These are phyloP conservation scores for Boletus mariae DNA, from an alignment of 1,284 basidiomycete genomes.

Conservation along the genomic window DNA sequence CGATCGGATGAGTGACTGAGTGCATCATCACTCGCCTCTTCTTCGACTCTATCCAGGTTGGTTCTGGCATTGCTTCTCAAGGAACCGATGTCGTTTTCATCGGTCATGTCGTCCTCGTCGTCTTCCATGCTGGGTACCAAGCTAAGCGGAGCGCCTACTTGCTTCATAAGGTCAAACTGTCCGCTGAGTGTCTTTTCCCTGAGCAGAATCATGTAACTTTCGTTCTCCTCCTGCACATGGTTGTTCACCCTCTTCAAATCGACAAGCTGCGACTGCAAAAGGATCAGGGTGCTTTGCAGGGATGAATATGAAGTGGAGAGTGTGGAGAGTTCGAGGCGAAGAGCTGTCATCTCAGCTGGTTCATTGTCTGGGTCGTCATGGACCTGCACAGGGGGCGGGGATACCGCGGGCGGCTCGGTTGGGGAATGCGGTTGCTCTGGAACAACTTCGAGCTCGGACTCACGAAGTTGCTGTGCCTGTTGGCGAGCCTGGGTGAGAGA, in stretches of 20 bases:
- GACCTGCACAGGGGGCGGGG: conserved; percentile 36
- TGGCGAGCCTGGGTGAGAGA: conserved; percentile 67
- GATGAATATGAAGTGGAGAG: conserved; percentile 77
- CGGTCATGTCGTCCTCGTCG: conserved; percentile 47
- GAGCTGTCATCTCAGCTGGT: conserved; percentile 79
- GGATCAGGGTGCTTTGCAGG: conserved; percentile 69
- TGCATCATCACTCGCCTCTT: conserved; percentile 40
- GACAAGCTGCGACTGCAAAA: conserved; percentile 71
- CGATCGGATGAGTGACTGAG: conserved; percentile 39
- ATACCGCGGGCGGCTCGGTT: conserved; percentile 22
- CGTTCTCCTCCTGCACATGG: conserved; percentile 87
- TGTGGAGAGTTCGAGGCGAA: conserved; percentile 74
- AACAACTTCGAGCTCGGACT: conserved; percentile 24
- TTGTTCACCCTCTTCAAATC: conserved; percentile 79
- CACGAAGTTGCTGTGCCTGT: conserved; percentile 41
- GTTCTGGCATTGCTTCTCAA: conserved; percentile 54
- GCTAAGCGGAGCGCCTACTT: conserved; percentile 54
- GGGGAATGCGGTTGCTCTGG: conserved; percentile 33
- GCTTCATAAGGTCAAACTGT: conserved; percentile 70
- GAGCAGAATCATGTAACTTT: conserved; percentile 89
- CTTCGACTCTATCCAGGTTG: conserved; percentile 54
- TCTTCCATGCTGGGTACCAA: conserved; percentile 42
- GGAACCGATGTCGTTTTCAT: conserved; percentile 49
- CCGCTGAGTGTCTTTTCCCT: conserved; percentile 87
- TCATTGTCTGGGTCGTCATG: conserved; percentile 60